A percentile compares a stretch with the other conserved stretches of the same genome.
Conservation (phyloP, 805 yeast species). For the Barnettozyma sucrosica region DNA sequence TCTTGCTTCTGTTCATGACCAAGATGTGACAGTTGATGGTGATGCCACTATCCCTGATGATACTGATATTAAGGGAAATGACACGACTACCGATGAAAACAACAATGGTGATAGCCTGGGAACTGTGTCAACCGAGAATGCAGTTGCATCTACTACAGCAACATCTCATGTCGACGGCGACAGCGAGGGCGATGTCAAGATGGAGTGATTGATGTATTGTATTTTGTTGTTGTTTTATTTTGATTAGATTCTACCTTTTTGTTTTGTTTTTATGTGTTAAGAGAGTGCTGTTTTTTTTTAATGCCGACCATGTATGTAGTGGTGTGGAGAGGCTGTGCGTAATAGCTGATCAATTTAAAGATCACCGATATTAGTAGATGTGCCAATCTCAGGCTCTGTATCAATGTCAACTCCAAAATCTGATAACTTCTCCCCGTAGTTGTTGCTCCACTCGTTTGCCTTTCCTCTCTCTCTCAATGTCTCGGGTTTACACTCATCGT, state of each 20-base stretch:
- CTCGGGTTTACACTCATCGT: background rate
- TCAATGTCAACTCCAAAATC: constrained; percentile 93
- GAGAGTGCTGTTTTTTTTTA: background rate
- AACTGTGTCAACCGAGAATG: constrained; percentile 12
- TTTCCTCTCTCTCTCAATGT: background rate
- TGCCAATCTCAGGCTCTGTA: constrained; percentile 35
- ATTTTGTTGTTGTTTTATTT: background rate
- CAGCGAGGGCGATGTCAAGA: constrained; percentile 29
- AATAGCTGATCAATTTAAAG: background rate
- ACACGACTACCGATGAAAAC: constrained; percentile 40
- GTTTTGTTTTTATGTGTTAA: background rate
- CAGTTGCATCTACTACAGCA: constrained; percentile 4
- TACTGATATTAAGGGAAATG: constrained; percentile 33
- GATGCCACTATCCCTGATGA: constrained; percentile 48
- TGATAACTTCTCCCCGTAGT: constrained; percentile 73
- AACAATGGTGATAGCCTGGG: constrained; percentile 31
- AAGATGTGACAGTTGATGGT: constrained; percentile 36
- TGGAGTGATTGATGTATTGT: constrained; percentile 16
- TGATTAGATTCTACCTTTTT: background rate
- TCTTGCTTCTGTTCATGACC: constrained; percentile 21
- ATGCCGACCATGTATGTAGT: background rate
- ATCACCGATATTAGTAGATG: background rate
- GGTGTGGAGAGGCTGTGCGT: background rate
- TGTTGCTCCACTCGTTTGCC: constrained; percentile 60
- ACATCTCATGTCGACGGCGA: constrained; percentile 22